Percentiles rank a stretch among this genome's conserved stretches.
Conservation (phyloP, 495 filamentous ascomycete species). For the Penicillium malachiteum region DNA sequence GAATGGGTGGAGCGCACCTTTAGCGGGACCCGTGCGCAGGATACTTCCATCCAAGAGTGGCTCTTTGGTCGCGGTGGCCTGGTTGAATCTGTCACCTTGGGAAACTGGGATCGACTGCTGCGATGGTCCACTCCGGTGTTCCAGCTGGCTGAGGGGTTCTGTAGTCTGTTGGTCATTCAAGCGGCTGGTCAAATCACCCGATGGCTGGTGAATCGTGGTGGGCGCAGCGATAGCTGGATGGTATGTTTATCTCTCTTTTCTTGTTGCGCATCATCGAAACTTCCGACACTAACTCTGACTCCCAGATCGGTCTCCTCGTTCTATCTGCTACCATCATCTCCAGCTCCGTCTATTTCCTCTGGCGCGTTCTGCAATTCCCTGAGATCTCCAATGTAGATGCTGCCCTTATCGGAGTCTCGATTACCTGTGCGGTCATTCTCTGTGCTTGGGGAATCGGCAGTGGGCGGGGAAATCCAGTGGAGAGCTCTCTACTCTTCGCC, state of each 20-base stretch:
- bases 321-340: conserved; percentile 88
- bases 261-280: neutral
- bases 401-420: conserved; percentile 83
- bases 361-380: conserved; percentile 89
- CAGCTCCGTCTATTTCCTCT: conserved; percentile 92
- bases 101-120: conserved; percentile 84
- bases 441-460: conserved; percentile 93
- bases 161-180: conserved; percentile 93
- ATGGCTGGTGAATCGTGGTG: conserved; percentile 86
- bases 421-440: conserved; percentile 88
- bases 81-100: conserved; percentile 73
- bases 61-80: conserved; percentile 78
- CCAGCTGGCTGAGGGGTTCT: conserved; percentile 93
- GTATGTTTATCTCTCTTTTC: conserved; percentile 48
- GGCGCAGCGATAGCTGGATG: conserved; percentile 95
- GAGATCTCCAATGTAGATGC: conserved; percentile 93
- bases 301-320: conserved; percentile 81
- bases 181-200: conserved; percentile 91
- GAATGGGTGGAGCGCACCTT: conserved; percentile 83
- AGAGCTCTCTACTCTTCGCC: conserved; percentile 92
- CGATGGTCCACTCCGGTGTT: conserved; percentile 94
- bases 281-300: conserved; percentile 23
- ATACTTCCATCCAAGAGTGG: conserved; percentile 71
- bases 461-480: conserved; percentile 91
- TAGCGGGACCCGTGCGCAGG: conserved; percentile 61